These are phyloP conservation scores for Stagonosporopsis vannaccii DNA, from an alignment of 2,329 filamentous ascomycete genomes.

Conservation along the genomic window DNA sequence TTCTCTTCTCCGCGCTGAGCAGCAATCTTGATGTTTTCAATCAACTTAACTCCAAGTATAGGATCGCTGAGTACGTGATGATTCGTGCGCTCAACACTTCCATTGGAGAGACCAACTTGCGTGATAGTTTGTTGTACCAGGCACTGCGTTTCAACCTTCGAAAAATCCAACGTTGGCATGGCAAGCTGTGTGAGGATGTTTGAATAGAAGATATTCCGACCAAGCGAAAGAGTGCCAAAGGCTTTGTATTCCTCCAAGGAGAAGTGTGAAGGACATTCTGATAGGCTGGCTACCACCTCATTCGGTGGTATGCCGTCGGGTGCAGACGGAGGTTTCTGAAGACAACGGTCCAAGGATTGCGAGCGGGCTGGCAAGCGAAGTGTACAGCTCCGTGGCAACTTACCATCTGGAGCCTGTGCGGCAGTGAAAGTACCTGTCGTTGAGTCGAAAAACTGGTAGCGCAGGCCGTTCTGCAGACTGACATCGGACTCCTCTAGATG, in stretches of 20 bases:
- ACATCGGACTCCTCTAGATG: constrained; percentile 46
- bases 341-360: constrained; percentile 50
- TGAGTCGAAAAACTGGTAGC: constrained; percentile 45
- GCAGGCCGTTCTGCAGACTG: constrained; percentile 57
- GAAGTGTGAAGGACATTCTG: constrained; percentile 57
- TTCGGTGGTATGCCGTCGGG: constrained; percentile 55
- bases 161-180: constrained; percentile 59
- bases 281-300: constrained; percentile 52
- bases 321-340: constrained; percentile 42
- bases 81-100: constrained; percentile 33
- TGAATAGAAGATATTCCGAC: constrained; percentile 60
- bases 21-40: constrained; percentile 24
- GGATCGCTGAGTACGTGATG: constrained; percentile 50
- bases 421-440: constrained; percentile 24
- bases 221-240: constrained; percentile 58
- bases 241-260: constrained; percentile 63
- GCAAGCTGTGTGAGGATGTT: constrained; percentile 63
- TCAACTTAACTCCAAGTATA: constrained; percentile 38
- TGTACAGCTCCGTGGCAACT: constrained; percentile 46
- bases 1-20: constrained; percentile 28
- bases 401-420: constrained; percentile 15
- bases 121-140: constrained; percentile 60
- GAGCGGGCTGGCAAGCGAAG: constrained; percentile 50
- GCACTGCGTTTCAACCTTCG: constrained; percentile 56
- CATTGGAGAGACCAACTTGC: constrained; percentile 54